Base-by-base conservation (phyloP, 2,329 filamentous ascomycete genomes). In the Cyphellophora europaea region DNA sequence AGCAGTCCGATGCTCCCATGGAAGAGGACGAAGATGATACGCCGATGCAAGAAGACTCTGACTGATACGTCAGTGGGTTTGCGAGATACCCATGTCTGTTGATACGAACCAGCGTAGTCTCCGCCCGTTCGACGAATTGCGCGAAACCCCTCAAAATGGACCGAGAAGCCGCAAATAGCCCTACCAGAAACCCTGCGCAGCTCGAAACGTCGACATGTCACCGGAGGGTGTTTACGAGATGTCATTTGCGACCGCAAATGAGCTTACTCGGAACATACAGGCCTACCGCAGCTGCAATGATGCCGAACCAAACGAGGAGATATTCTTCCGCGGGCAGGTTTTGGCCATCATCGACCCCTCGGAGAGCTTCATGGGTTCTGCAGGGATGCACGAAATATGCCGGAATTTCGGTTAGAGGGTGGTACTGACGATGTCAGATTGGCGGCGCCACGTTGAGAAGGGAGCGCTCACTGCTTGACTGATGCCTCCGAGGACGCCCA, bases 371-470 rank as follows among this genome's bases (percentile, higher is more conserved):
- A 37, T 82, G 82, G 6, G 91, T 83, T 55, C 84, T 76, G 61
- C 91, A 96, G 15, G 91, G 89, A 62, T 98, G 91, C 49, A 96
- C 72, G 59, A 94, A 95, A 59, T 89, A 95, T 32, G 77, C 74
- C 27, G 87, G 85, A 39, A 79, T 59, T 35, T 81, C 82, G 38
- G 78, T 84, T 40, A 83, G 60, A 34, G 91, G 89, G 67, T 96
- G 87, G 58, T 93, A 79, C 77, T 89, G 61, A 55, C 42, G 49
- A 50, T 47, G 45, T 47, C 36, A 47, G 36, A 27, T 30, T 27
- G 35, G 14, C 15, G 15, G 12, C 11, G 8, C 19, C 27, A 13
- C 19, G 27, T n/a, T 15, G 40, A 33, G 40, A 41, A 44, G 30
- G 37, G 37, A 32, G n/a, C n/a, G 45, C 81, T 65, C 66, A 87